Conservation (phyloP, 805 yeast genomes). For the Kuraishia piskuri region DNA sequence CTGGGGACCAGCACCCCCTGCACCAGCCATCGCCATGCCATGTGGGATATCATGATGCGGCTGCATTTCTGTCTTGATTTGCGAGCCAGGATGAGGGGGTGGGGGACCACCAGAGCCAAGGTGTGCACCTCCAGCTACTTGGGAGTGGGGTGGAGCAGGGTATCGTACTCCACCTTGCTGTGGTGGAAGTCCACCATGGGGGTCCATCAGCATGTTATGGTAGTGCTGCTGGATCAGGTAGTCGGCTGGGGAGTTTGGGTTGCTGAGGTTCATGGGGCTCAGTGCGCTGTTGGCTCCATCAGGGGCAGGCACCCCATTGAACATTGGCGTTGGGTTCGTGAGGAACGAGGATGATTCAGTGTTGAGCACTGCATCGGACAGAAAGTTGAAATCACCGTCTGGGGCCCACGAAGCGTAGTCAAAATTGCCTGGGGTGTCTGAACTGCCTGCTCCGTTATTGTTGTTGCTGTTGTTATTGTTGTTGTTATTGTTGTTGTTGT, state of each 20-base stretch:
- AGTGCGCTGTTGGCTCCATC: conserved; percentile 3
- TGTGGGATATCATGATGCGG: not conserved
- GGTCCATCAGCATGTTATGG: conserved; percentile 21
- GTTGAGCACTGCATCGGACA: conserved; percentile 11
- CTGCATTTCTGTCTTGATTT: not conserved
- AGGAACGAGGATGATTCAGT: conserved; percentile 9
- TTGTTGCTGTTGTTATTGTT: conserved; percentile 1
- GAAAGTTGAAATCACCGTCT: conserved; percentile 18
- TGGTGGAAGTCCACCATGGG: conserved; percentile 4
- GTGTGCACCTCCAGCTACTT: conserved; percentile 1
- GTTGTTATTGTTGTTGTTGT: conserved; percentile 1
- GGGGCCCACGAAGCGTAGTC: conserved; percentile 22
- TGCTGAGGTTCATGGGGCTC: conserved; percentile 17
- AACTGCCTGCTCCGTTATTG: not conserved
- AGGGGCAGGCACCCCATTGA: conserved; percentile 8
- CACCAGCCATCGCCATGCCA: conserved; percentile 4
- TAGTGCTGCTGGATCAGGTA: conserved; percentile 25
- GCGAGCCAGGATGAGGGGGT: not conserved
- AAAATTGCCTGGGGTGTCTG: conserved; percentile 8
- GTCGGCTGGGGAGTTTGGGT: conserved; percentile 20
- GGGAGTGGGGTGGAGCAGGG: conserved; percentile 8
- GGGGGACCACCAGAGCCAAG: not conserved
- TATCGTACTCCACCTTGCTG: not conserved
- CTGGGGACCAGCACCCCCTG: conserved; percentile 8
- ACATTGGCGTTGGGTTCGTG: not conserved